A percentile compares a stretch with the other conserved stretches of the same genome.
These are phyloP conservation scores for Aphanomyces euteiches DNA, from an alignment of 352 stramenopile species.

Conservation along the genomic window DNA sequence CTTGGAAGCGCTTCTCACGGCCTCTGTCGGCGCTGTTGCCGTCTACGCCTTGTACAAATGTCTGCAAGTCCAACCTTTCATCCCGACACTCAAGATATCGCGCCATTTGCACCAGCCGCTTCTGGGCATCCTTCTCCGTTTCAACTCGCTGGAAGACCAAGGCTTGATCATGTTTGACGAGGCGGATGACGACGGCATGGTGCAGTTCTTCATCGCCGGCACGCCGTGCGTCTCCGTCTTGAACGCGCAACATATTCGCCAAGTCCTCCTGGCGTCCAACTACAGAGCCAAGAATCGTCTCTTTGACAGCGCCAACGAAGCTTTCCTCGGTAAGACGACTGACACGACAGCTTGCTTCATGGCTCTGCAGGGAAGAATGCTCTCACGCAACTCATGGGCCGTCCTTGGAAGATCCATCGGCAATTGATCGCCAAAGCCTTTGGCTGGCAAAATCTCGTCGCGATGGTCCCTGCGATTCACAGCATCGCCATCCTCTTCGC, in stretches of 20 bases:
- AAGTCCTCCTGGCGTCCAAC: constrained; percentile 15
- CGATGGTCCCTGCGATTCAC: constrained; percentile 6
- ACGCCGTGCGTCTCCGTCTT: neutral
- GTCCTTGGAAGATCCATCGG: constrained; percentile 19
- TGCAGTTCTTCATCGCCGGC: neutral
- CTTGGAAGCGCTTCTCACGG: too few species aligned
- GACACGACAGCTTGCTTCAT: too few species aligned
- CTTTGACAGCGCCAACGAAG: neutral
- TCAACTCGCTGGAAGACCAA: neutral
- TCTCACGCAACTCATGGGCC: neutral
- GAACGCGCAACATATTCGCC: neutral
- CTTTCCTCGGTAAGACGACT: neutral
- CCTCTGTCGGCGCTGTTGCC: too few species aligned
- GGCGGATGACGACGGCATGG: constrained; percentile 17
- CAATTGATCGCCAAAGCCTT: constrained; percentile 13
- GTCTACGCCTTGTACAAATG: neutral
- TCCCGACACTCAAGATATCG: neutral
- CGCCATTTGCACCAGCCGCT: neutral
- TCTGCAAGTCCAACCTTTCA: constrained; percentile 4
- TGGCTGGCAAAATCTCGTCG: constrained; percentile 7
- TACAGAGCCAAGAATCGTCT: neutral
- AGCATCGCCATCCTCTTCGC: neutral
- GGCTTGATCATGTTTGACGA: constrained; percentile 6
- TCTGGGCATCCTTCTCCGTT: neutral
- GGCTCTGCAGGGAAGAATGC: neutral